Conservation (phyloP, 108 stramenopile genomes). For the Nannochloropsis oceanica region DNA sequence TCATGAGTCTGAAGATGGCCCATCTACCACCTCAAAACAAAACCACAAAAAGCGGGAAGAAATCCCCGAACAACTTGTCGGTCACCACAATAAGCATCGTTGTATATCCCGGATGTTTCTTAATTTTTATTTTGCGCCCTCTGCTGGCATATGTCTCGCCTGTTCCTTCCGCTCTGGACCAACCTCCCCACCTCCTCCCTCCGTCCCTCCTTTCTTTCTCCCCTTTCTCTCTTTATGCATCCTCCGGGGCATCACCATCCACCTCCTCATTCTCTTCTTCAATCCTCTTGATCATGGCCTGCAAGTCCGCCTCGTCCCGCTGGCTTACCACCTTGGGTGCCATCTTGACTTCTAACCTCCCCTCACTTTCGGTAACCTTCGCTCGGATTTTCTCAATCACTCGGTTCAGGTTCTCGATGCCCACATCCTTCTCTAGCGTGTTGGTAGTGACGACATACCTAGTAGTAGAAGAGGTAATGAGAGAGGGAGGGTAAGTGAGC, state of each 20-base stretch:
- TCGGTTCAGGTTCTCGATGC: conserved; percentile 67
- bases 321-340: conserved; percentile 92
- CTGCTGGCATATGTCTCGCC: no score
- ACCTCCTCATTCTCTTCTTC: conserved; percentile 89
- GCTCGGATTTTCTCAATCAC: conserved; percentile 71
- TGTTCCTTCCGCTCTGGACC: no score
- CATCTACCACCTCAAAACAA: no score
- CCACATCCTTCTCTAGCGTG: conserved; percentile 85
- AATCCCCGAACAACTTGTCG: no score
- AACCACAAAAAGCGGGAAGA: no score
- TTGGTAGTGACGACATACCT: conserved; percentile 82
- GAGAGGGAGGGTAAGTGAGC: no score
- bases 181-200: no score
- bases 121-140: no score
- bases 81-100: no score
- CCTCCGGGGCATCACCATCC: conserved; percentile 91
- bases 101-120: no score
- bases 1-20: no score
- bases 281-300: conserved; percentile 90
- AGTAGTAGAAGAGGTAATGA: background rate
- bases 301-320: conserved; percentile 92
- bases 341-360: conserved; percentile 94
- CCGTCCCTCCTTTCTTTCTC: no score
- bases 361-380: conserved; percentile 68
- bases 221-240: conserved; percentile 24